Evolutionary conservation across 495 filamentous ascomycete species (phyloP), one percentile per base, ranked within the genome.

Genomic region (Pseudomonodictys pantanalensis): DNA sequence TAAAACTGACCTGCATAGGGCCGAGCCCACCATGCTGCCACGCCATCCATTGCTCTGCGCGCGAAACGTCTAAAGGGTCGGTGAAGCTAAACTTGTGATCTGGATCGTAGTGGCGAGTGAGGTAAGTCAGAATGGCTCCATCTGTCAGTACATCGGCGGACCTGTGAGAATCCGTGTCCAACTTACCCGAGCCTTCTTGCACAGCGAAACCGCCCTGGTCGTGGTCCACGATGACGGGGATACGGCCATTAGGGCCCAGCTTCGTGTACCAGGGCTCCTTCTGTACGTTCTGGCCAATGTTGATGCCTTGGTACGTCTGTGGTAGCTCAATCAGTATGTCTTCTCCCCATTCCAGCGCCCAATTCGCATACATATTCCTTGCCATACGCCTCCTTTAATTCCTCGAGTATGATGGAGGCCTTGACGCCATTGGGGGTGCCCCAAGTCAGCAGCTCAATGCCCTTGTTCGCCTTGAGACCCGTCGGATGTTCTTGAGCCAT

Each of bases 401-500:
- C 70, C 58, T 74, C 72, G 22, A 74, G 61, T 12, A 71, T 47
- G 23, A 74, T 74, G 9, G 68, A 71, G 4, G 64, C 69, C 50
- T 72, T 74, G 38, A 61, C 50, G 12, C 70, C 71, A 33, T 69
- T 69, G 18, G 67, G 62, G 2, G 62, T 69, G 15, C 56, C 60
- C 18, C 17, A 62, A 1, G 79, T 82, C 6, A 82, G 65, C 22
- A 81, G 77, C 71, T 83, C 80, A 60, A 83, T 81, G 61, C 80
- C 81, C 25, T 75, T 79, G 59, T 72, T 81, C 54, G 78, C 80
- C 51, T 79, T 78, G 32, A 81, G 72, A 20, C 80, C 81, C 6
- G 73, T 77, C 23, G 79, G 76, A 51, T 62, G 65, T 20, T 68
- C 48, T 29, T 46, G 20, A 18, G 63, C 45, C 59, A 69, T 67